A percentile compares a stretch with the other conserved stretches of the same genome.
Conservation (phyloP, 1,284 basidiomycete species). For the Microbotryum saponariae region DNA sequence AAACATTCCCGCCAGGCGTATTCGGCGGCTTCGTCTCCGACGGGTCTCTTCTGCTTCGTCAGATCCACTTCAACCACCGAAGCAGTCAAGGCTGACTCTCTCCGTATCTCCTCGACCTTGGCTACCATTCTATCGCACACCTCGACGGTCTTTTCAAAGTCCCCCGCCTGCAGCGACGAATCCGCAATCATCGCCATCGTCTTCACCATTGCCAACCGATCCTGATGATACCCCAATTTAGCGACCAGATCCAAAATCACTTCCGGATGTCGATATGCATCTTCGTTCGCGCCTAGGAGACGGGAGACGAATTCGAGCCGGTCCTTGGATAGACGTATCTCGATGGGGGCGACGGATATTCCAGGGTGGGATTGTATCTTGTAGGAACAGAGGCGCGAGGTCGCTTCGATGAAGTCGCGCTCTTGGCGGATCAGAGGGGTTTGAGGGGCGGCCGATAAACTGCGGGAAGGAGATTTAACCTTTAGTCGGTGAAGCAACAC, state of each 20-base stretch:
- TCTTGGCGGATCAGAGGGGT: conserved; percentile 60
- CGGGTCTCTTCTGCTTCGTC: conserved; percentile 30
- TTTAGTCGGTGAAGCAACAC: background rate
- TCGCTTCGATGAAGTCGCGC: conserved; percentile 89
- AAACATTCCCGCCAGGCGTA: conserved; percentile 80
- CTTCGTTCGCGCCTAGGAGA: conserved; percentile 68
- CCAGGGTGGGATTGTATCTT: conserved; percentile 64
- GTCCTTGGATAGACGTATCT: conserved; percentile 80
- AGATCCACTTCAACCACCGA: conserved; percentile 31
- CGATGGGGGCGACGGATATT: conserved; percentile 72
- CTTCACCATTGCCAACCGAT: conserved; percentile 65
- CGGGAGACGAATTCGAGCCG: conserved; percentile 67
- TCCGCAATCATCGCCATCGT: conserved; percentile 79
- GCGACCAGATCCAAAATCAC: conserved; percentile 78
- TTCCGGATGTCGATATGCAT: conserved; percentile 79
- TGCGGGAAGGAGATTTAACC: conserved; percentile 38
- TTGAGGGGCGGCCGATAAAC: conserved; percentile 61
- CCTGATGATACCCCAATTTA: conserved; percentile 70
- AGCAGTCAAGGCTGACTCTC: conserved; percentile 22
- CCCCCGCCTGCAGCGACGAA: conserved; percentile 67
- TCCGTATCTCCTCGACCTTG: conserved; percentile 51
- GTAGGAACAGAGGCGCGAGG: conserved; percentile 73
- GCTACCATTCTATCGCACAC: conserved; percentile 64
- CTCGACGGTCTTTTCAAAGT: conserved; percentile 64
- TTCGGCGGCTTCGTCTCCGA: conserved; percentile 55